Evolutionary conservation across 1,284 basidiomycete species (phyloP).

Genomic region (Ustilago shanxiensis): DNA sequence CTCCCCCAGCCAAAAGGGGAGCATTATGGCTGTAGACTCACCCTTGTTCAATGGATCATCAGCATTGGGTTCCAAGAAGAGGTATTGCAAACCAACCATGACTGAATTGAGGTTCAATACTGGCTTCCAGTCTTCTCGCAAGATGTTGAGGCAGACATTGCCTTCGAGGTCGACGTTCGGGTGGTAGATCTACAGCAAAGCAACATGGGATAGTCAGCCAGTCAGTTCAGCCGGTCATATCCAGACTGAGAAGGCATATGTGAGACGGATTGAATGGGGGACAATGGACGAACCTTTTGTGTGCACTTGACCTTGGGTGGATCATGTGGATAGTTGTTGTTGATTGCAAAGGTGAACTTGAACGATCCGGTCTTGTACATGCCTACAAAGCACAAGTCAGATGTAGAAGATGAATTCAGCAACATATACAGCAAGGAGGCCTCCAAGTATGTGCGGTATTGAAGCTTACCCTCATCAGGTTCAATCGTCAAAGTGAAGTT

Average conservation of each 20-base stretch:
- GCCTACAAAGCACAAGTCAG: slow-evolving; percentile 75
- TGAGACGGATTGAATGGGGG: no score
- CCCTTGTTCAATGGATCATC: slow-evolving; percentile 99
- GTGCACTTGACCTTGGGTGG: slow-evolving; percentile 98
- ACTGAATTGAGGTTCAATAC: slow-evolving; percentile 96
- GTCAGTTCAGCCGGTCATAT: slow-evolving; percentile 4
- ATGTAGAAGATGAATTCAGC: no score
- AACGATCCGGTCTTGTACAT: slow-evolving; percentile 98
- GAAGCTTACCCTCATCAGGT: slow-evolving; percentile 87
- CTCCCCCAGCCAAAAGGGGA: neutral
- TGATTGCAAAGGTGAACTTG: slow-evolving; percentile 93
- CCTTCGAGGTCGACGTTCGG: slow-evolving; percentile 98
- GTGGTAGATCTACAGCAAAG: slow-evolving; percentile 85
- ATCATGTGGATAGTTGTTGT: slow-evolving; percentile 98
- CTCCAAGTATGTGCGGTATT: neutral
- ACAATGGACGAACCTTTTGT: slow-evolving; percentile 83
- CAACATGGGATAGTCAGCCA: neutral
- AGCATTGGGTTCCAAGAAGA: slow-evolving; percentile 98
- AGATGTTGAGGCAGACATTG: slow-evolving; percentile 88
- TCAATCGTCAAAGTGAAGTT: slow-evolving; percentile 95
- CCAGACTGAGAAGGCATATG: no score
- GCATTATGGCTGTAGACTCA: slow-evolving; percentile 66
- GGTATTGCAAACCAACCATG: slow-evolving; percentile 96
- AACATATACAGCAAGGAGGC: no score
- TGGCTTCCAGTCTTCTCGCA: slow-evolving; percentile 99